Base-by-base conservation (phyloP, 2,329 filamentous ascomycete species). In the Aspergillus alliaceus region DNA sequence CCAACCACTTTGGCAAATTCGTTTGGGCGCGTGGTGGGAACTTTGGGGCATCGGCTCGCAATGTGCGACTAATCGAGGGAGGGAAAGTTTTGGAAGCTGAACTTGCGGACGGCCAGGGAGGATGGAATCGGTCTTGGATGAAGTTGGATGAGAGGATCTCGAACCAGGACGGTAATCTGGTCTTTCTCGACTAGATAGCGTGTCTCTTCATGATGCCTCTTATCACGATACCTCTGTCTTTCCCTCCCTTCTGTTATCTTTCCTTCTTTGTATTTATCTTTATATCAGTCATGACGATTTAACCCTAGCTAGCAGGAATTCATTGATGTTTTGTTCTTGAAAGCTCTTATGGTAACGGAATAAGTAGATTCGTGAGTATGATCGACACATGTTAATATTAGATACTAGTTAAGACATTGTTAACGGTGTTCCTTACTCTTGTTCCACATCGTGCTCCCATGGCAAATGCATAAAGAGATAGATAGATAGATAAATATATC, bases 121-220 rank as follows among this genome's bases (percentile, higher is more conserved):
- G 69, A 5, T 75, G 70, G 72, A 61, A 64, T 18, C 56, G 61
- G 37, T 68, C 69, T 53, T 62, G 59, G 37, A 56, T 76, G 20
- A 62, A 68, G 25, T 58, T 78, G 61, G 70, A 77, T 63, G 75
- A 77, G 61, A 64, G 69, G 42, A 75, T 78, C 42, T 66, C 69
- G 25, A 77, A 77, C 58, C 65, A 72, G 18, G 63, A 77, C 54
- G 74, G 75, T 4, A 61, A 69, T 37, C 59, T 77, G 64, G 62
- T 64, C 22, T 67, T 71, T 58, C 56, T 72, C 40, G 54, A 63
- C 39, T 62, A 54, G 48, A 51, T 32, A 29, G 32, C 18, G 24
- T 51, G 6, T 18, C 4, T 47, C 24, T 15, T 47, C 5, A 29
- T 5, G 5, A 9, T 29, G 5, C 27, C 9, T 14, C 22, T 44